phyloP scores from a whole-genome alignment of 805 yeast genomes.

The Kluyveromyces aestuarii region DNA sequence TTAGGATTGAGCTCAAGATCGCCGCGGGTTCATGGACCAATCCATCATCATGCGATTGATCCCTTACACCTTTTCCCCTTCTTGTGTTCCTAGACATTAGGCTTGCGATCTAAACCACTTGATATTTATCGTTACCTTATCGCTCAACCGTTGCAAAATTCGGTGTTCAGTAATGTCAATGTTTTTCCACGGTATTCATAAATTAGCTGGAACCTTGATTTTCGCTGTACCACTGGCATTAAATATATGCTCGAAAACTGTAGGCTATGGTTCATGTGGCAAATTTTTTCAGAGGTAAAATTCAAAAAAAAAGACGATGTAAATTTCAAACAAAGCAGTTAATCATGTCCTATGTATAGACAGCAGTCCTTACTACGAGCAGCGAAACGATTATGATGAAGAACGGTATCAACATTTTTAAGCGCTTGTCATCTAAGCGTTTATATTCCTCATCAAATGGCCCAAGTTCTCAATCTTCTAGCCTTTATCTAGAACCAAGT shows the following conservation, averaged over 20 bases:
- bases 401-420: neutral
- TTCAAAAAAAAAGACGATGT: neutral
- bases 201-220: neutral
- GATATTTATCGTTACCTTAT: neutral
- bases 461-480: slow-evolving; percentile 12
- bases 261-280: neutral
- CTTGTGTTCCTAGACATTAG: slow-evolving; percentile 18
- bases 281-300: neutral
- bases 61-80: slow-evolving; percentile 22
- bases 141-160: neutral
- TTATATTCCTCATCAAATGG: neutral
- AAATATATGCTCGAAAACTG: neutral
- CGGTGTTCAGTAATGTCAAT: too few species aligned
- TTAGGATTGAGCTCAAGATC: slow-evolving; percentile 42
- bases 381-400: neutral
- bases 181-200: too few species aligned
- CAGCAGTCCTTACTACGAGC: neutral
- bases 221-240: neutral
- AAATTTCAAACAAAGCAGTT: too few species aligned
- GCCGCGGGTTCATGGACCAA: slow-evolving; percentile 31
- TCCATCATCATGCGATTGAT: slow-evolving; percentile 20
- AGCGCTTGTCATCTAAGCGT: slow-evolving; percentile 2
- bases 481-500: slow-evolving; percentile 50
- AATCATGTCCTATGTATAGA: too few species aligned
- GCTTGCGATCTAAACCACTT: neutral